phyloP scores from a whole-genome alignment of 495 filamentous ascomycete species.

The Neurospora sp. region DNA sequence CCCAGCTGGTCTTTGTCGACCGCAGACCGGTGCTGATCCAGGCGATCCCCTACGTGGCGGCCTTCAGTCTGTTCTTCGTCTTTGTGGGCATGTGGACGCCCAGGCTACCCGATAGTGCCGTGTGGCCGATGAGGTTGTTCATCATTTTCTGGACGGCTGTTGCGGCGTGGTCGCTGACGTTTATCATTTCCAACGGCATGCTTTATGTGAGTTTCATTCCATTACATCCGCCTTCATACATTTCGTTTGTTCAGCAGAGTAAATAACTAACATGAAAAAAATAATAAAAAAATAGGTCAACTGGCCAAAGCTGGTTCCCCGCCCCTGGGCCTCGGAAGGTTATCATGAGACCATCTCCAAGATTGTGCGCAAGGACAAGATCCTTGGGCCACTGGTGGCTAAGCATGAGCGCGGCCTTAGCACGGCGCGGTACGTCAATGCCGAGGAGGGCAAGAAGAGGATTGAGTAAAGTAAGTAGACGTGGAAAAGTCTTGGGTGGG shows the following conservation, averaged over 20 bases:
- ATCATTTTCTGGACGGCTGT: constrained; percentile 63
- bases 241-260: neutral
- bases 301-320: constrained; percentile 91
- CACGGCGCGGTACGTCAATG: constrained; percentile 63
- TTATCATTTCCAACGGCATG: constrained; percentile 74
- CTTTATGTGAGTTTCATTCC: constrained; percentile 63
- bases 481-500: neutral
- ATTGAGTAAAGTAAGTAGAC: constrained; percentile 50
- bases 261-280: constrained; percentile 4
- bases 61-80: constrained; percentile 77
- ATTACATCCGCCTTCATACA: neutral
- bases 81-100: constrained; percentile 67
- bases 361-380: constrained; percentile 55
- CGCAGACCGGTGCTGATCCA: constrained; percentile 80
- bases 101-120: constrained; percentile 51
- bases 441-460: constrained; percentile 95
- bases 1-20: constrained; percentile 67
- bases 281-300: constrained; percentile 69
- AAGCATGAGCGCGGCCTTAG: constrained; percentile 70
- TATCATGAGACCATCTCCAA: constrained; percentile 77
- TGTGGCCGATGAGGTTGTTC: constrained; percentile 72
- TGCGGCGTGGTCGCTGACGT: constrained; percentile 56
- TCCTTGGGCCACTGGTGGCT: constrained; percentile 63
- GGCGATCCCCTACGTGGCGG: constrained; percentile 78
- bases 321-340: constrained; percentile 72